Evolutionary conservation across 2,329 filamentous ascomycete genomes (phyloP).

Genomic region (Xylaria sp.): DNA sequence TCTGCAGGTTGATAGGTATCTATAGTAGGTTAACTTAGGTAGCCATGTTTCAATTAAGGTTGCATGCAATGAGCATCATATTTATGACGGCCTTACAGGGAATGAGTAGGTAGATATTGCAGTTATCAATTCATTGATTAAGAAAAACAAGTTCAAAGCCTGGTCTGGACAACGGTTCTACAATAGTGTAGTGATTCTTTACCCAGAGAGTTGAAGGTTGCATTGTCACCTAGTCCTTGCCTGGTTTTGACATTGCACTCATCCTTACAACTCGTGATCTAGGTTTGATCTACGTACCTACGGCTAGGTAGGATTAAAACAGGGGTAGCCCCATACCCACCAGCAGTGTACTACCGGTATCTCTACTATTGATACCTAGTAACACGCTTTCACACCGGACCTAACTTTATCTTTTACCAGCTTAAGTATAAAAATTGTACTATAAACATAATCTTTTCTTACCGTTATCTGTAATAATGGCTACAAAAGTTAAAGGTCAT

Average conservation of each 20-base stretch:
- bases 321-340: background rate
- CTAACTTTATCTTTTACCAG: too few species aligned
- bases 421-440: background rate
- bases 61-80: background rate
- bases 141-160: background rate
- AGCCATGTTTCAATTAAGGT: background rate
- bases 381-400: too few species aligned
- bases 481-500: too few species aligned
- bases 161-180: background rate
- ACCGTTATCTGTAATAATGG: background rate
- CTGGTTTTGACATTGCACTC: slow-evolving; percentile 1
- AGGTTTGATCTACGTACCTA: background rate
- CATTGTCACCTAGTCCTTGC: slow-evolving; percentile 6
- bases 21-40: background rate
- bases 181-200: background rate
- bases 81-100: background rate
- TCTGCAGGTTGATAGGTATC: background rate
- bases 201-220: background rate
- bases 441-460: background rate
- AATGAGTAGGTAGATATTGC: background rate
- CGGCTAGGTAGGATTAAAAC: background rate
- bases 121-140: background rate
- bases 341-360: background rate
- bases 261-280: slow-evolving; percentile 15
- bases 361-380: too few species aligned